Percentiles rank a stretch among this genome's conserved stretches.
Evolutionary conservation across 768 basidiomycete genomes (phyloP).

Genomic region (Termitomyces sp.): DNA sequence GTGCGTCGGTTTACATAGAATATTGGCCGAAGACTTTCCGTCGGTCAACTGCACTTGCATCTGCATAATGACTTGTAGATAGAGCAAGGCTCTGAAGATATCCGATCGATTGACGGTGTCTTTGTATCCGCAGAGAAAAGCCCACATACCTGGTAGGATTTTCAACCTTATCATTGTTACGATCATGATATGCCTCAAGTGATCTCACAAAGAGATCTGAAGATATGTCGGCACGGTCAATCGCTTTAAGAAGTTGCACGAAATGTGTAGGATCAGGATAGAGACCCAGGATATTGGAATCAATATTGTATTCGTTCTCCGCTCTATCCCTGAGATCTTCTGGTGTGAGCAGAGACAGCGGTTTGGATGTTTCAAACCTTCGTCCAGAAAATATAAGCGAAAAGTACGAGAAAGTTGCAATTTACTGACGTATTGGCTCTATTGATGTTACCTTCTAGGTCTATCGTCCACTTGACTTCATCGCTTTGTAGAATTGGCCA

Average conservation of each 20-base stretch:
- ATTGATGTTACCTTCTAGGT: constrained; percentile 46
- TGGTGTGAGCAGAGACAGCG: constrained; percentile 46
- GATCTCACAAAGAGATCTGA: constrained; percentile 70
- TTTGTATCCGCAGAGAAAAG: not conserved
- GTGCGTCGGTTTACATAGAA: constrained; percentile 61
- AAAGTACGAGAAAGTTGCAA: not conserved
- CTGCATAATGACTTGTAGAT: constrained; percentile 75
- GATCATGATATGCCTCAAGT: constrained; percentile 61
- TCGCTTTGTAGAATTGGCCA: constrained; percentile 54
- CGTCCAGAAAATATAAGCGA: not conserved
- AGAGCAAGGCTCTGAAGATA: constrained; percentile 53
- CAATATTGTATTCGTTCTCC: constrained; percentile 37
- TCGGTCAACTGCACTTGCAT: constrained; percentile 69
- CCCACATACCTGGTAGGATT: constrained; percentile 48
- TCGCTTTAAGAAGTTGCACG: constrained; percentile 54
- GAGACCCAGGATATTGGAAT: constrained; percentile 55
- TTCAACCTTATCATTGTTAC: constrained; percentile 28
- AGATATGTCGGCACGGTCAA: constrained; percentile 65
- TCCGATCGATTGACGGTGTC: not conserved
- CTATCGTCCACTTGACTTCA: constrained; percentile 49
- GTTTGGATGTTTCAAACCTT: constrained; percentile 20
- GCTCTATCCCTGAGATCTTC: constrained; percentile 37
- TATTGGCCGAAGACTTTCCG: constrained; percentile 46
- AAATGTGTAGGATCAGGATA: constrained; percentile 75
- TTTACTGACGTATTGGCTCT: constrained; percentile 37